A percentile compares a stretch with the other conserved stretches of the same genome.
Conservation (phyloP, 148 eudicot genomes). For the Pouteria glomerata region DNA sequence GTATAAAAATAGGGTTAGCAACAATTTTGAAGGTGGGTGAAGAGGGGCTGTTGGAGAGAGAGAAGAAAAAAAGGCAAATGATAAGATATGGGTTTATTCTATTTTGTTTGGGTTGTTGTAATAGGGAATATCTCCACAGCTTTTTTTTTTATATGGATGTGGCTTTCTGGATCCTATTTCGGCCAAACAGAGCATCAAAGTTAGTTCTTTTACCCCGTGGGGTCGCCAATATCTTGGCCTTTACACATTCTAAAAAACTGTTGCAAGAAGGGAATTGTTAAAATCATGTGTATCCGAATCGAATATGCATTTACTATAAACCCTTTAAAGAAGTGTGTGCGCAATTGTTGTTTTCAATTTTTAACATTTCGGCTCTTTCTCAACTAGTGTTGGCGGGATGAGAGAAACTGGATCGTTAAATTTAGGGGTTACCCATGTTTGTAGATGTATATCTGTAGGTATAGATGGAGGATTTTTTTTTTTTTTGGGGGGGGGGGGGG, state of each 20-base stretch:
- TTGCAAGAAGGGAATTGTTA: not conserved
- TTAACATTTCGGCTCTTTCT: not conserved
- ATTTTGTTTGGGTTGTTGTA: slow-evolving; percentile 2
- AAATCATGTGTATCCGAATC: not conserved
- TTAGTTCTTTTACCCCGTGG: slow-evolving; percentile 12
- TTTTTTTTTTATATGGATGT: slow-evolving; percentile 20
- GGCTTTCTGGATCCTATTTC: slow-evolving; percentile 13
- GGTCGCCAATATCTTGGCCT: not conserved
- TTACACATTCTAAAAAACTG: not conserved
- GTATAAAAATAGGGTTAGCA: not conserved
- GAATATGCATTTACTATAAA: too few species aligned
- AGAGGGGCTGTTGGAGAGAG: too few species aligned
- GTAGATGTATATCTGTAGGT: too few species aligned
- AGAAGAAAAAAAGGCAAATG: not conserved
- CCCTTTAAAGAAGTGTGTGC: not conserved
- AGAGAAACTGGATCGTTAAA: too few species aligned
- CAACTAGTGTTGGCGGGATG: too few species aligned
- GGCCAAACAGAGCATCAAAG: slow-evolving; percentile 1
- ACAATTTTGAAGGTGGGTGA: not conserved
- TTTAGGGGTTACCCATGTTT: too few species aligned
- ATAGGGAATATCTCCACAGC: slow-evolving; percentile 23
- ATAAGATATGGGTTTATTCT: not conserved
- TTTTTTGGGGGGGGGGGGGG: too few species aligned
- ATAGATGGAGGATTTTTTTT: too few species aligned
- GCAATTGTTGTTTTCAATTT: not conserved